Base-by-base conservation (phyloP, 2,329 filamentous ascomycete species). In the Cadophora luteo-olivacea region DNA sequence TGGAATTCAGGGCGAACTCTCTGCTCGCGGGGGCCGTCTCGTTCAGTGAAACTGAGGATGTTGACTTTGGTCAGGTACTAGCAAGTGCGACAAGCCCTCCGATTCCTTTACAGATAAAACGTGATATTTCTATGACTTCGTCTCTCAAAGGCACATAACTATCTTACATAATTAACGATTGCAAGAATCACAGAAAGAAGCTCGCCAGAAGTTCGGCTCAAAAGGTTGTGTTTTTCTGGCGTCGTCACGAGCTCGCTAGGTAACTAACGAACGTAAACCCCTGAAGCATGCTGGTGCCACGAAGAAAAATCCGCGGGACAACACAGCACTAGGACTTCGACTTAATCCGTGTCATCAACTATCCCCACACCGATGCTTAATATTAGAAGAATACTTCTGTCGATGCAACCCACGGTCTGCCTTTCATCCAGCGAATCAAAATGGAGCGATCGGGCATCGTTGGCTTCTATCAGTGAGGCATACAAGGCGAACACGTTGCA, bases 401-500 rank as follows among this genome's bases (percentile, higher is more conserved):
- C 64, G 67, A 65, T 65, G 57, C 66, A 68, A 25, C 49, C 58
- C 58, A 58, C 62, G 33, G 11, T 65, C 29, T 25, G 25, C 41
- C 16, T 49, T 11, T 49, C 45, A 61, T 49, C 58, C 61, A 54
- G 24, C 66, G 32, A 66, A 38, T 62, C 45, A 5, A 62, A 49
- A 61, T 64, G 36, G 38, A 48, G 33, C 19, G 49, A 61, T 64
- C 67, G 66, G 68, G 38, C 60, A 25, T 24, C 24, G 29, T 63
- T 65, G 41, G 61, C 51, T 57, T 69, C 19, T 58, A 38, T 48
- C 41, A 61, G 64, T 70, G 68, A 75, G 70, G 74, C 72, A 72
- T 70, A 70, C 66, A 71, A 72, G 74, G 76, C 75, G 72, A 74
- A 72, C 76, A 78, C 75, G 76, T 78, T 63, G 38, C 66, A 62